Evolutionary conservation across 2,329 filamentous ascomycete species (phyloP), one percentile per base, ranked within the genome.

Genomic region (Ceratocystis harringtonii): DNA sequence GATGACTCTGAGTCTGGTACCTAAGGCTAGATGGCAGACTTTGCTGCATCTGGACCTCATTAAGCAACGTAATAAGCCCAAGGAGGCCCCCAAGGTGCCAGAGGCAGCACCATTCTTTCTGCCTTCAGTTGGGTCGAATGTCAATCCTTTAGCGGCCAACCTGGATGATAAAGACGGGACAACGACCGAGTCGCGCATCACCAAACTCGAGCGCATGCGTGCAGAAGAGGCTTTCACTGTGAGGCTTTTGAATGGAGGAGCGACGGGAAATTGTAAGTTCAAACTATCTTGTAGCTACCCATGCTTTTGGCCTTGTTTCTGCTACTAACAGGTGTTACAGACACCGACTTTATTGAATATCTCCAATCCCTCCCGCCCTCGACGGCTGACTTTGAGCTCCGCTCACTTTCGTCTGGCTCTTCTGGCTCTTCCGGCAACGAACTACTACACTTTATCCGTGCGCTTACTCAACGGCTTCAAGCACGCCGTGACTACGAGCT

Each of bases 51-150:
- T 99, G 1, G 94, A 99, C 72, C 78, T 91, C 30, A 96, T 99
- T 73, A 89, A 92, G 76, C 84, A 91, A 75, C 88, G 94, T 68
- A 99, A 99, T 76, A 95, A 94, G 75, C 94, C 95, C 0, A 92
- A 85, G 69, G 91, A 96, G 74, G 84, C 92, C 0, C 92, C 92
- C 17, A 96, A 96, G 76, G 83, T 85, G 5, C 94, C 94, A 0
- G 90, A 96, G 73, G 95, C 95, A 72, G 92, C 92, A 0, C 95
- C 94, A 0, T 97, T 97, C 79, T 97, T 97, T 79, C 80, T 97
- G 3, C 90, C 91, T 0, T 87, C 87, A 0, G 77, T 87, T 25
- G 67, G 65, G 8, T 67, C 70, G 22, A 71, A 71, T 19, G 69
- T 71, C 43, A 73, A 71, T 15, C 66, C 71, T 2, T 69, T 73